Evolutionary conservation across 1,284 basidiomycete genomes (phyloP).

Genomic region (Apiotrichum brassicae): DNA sequence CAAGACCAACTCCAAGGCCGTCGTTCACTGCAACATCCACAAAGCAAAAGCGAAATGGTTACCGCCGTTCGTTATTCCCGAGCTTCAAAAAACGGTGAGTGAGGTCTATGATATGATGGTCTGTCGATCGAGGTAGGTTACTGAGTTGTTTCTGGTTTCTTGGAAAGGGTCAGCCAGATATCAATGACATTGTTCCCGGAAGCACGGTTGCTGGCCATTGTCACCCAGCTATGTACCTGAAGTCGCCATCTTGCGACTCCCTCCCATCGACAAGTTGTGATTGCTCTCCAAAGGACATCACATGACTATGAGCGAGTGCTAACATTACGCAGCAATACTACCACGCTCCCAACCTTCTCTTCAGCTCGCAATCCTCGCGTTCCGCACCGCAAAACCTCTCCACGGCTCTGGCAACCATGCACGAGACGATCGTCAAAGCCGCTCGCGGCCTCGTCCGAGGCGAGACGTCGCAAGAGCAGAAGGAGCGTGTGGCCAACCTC

Average conservation of each 20-base stretch:
- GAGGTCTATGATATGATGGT: background rate
- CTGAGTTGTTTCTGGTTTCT: too few relatives aligned
- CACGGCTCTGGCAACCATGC: slow-evolving; percentile 26
- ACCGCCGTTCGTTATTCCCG: slow-evolving; percentile 34
- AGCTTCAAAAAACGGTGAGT: slow-evolving; percentile 37
- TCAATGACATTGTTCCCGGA: too few relatives aligned
- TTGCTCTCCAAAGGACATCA: background rate
- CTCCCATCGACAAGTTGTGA: background rate
- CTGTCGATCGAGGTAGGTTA: too few relatives aligned
- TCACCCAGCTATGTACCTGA: too few relatives aligned
- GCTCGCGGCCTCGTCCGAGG: slow-evolving; percentile 29
- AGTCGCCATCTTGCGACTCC: too few relatives aligned
- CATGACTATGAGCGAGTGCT: slow-evolving; percentile 1
- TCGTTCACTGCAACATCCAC: slow-evolving; percentile 28
- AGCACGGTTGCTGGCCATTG: too few relatives aligned
- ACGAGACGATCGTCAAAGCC: slow-evolving; percentile 26
- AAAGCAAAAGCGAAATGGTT: slow-evolving; percentile 33
- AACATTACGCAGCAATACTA: slow-evolving; percentile 33
- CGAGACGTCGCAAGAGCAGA: slow-evolving; percentile 34
- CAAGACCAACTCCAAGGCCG: slow-evolving; percentile 46
- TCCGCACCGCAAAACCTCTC: slow-evolving; percentile 33
- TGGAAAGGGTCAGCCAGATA: too few relatives aligned
- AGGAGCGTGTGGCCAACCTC: slow-evolving; percentile 25
- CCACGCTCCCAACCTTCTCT: slow-evolving; percentile 34
- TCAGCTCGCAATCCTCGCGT: slow-evolving; percentile 35